These are phyloP conservation scores for Penicillium soppii DNA, from an alignment of 495 filamentous ascomycete species.

Conservation along the genomic window DNA sequence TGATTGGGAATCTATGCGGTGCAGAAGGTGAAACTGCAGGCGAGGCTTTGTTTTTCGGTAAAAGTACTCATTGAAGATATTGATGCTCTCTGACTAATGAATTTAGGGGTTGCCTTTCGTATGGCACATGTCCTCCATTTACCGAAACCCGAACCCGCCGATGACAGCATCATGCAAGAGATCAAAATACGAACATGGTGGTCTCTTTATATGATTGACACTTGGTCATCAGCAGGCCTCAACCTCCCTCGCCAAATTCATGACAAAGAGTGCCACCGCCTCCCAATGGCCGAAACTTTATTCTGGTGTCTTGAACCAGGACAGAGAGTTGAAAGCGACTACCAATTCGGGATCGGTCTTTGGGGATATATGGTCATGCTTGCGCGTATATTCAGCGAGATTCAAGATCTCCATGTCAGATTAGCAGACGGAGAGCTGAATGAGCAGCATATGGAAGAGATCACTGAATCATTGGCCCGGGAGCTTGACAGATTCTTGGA, in stretches of 20 bases:
- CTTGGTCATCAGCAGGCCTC: slow-evolving; percentile 24
- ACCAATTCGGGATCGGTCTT: slow-evolving; percentile 3
- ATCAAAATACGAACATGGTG: slow-evolving; percentile 24
- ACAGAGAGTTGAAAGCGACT: background rate
- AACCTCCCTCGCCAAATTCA: slow-evolving; percentile 17
- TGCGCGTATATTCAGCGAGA: slow-evolving; percentile 17
- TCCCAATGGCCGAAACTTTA: slow-evolving; percentile 8
- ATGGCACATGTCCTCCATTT: slow-evolving; percentile 23
- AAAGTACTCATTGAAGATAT: background rate
- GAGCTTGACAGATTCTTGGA: slow-evolving; percentile 15
- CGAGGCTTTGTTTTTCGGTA: slow-evolving; percentile 21
- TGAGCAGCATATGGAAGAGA: slow-evolving; percentile 6
- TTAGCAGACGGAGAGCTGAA: slow-evolving; percentile 12
- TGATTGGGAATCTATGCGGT: slow-evolving; percentile 21
- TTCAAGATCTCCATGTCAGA: slow-evolving; percentile 17
- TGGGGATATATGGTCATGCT: slow-evolving; percentile 24
- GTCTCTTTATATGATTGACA: slow-evolving; percentile 28
- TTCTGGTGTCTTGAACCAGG: slow-evolving; percentile 9
- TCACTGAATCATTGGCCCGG: slow-evolving; percentile 5
- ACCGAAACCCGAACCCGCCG: slow-evolving; percentile 2
- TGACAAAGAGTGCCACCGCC: slow-evolving; percentile 4
- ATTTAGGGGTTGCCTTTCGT: slow-evolving; percentile 18
- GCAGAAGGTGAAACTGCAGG: slow-evolving; percentile 13
- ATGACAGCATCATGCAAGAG: slow-evolving; percentile 18
- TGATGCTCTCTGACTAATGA: background rate